A percentile compares a stretch with the other conserved stretches of the same genome.
These are phyloP conservation scores for Jimgerdemannia lactiflua DNA, from an alignment of 192 early-diverging fungal genomes.

Conservation along the genomic window DNA sequence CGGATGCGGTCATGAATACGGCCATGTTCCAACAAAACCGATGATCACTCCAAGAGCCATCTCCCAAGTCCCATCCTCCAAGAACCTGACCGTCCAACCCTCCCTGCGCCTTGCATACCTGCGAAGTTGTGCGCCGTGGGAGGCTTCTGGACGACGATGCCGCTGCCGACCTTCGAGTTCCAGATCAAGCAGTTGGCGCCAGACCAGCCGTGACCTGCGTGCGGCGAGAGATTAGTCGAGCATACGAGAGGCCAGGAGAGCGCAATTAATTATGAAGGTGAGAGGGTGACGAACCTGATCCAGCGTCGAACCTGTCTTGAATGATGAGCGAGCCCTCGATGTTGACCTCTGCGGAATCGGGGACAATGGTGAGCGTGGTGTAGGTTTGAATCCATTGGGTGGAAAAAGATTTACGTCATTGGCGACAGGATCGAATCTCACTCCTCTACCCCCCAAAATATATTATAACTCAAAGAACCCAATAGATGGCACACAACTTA, in stretches of 20 bases:
- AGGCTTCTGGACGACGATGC: slow-evolving; percentile 37
- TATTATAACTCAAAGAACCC: too few species aligned
- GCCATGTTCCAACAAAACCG: too few species aligned
- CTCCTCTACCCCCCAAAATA: too few species aligned
- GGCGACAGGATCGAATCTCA: not conserved
- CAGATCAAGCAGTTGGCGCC: slow-evolving; percentile 45
- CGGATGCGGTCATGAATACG: too few species aligned
- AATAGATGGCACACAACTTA: slow-evolving; percentile 2
- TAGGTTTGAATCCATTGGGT: not conserved
- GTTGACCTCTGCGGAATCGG: slow-evolving; percentile 13
- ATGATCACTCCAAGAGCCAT: too few species aligned
- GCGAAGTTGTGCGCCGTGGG: slow-evolving; percentile 40
- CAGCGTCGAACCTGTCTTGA: slow-evolving; percentile 41
- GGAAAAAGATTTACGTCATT: not conserved
- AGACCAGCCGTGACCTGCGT: slow-evolving; percentile 39
- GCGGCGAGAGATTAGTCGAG: not conserved
- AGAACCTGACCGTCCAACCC: not conserved
- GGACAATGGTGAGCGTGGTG: not conserved
- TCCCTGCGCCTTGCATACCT: slow-evolving; percentile 1
- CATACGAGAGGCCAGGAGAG: too few species aligned
- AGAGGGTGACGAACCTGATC: slow-evolving; percentile 4
- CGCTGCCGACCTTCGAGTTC: slow-evolving; percentile 40
- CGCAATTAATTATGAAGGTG: not conserved
- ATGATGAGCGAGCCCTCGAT: slow-evolving; percentile 39
- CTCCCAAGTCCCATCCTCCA: not conserved